Percentiles rank a stretch among this genome's conserved stretches.
phyloP scores from a whole-genome alignment of 1,284 basidiomycete species.

The Ustilago bromivora region DNA sequence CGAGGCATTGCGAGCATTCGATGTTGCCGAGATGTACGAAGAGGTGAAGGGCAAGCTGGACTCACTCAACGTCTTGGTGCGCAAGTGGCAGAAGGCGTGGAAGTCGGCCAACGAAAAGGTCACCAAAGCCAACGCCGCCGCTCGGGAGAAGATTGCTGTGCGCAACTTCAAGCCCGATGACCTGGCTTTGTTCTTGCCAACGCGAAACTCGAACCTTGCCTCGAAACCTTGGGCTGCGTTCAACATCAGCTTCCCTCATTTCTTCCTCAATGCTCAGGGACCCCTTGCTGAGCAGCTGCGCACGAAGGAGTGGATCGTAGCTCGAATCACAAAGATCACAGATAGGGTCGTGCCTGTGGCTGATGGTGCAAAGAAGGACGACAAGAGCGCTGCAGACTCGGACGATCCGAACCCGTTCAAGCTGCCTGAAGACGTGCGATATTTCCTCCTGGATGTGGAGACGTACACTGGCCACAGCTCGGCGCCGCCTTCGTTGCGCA shows the following conservation, averaged over 20 bases:
- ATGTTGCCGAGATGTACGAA: constrained; percentile 81
- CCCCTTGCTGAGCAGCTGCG: constrained; percentile 78
- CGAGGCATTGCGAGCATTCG: constrained; percentile 77
- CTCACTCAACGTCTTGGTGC: constrained; percentile 77
- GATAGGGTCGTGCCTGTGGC: constrained; percentile 75
- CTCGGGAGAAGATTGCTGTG: constrained; percentile 72
- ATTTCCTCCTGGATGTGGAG: constrained; percentile 92
- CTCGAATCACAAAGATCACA: constrained; percentile 86
- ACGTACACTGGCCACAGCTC: constrained; percentile 71
- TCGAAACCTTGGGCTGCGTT: constrained; percentile 64
- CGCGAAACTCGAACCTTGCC: constrained; percentile 81
- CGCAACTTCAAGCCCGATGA: constrained; percentile 73
- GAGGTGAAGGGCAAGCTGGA: constrained; percentile 80
- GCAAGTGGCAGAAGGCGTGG: constrained; percentile 96
- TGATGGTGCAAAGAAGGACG: constrained; percentile 12
- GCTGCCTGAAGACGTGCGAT: constrained; percentile 88
- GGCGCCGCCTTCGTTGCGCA: constrained; percentile 31
- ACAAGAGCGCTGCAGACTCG: constrained; percentile 4
- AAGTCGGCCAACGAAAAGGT: constrained; percentile 78
- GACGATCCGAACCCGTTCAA: constrained; percentile 71
- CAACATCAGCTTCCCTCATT: constrained; percentile 87
- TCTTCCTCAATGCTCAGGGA: constrained; percentile 85
- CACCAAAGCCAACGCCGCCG: constrained; percentile 71
- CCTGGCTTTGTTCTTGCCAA: constrained; percentile 93
- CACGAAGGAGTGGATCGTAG: constrained; percentile 86